phyloP scores from a whole-genome alignment of 164 flowering plant species.

The Aristolochia fimbriata region DNA sequence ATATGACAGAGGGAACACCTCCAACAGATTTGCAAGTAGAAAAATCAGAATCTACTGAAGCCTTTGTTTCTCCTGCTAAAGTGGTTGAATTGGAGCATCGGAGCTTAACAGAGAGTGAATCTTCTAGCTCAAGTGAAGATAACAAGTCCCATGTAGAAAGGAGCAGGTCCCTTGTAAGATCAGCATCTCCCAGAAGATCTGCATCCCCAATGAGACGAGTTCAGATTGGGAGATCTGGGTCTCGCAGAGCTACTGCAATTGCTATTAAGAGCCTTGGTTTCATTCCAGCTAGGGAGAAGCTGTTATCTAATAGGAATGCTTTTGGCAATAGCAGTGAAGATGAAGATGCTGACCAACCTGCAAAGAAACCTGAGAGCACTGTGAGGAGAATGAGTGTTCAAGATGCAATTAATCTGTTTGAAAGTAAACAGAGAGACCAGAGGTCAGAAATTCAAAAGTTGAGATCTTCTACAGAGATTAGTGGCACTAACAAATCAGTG shows the following conservation, averaged over 20 bases:
- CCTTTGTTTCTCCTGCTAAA: constrained; percentile 70
- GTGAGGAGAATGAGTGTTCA: constrained; percentile 67
- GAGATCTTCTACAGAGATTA: constrained; percentile 25
- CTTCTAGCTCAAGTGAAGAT: constrained; percentile 52
- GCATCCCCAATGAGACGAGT: constrained; percentile 90
- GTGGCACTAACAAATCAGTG: constrained; percentile 44
- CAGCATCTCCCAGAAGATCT: constrained; percentile 74
- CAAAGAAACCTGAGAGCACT: constrained; percentile 38
- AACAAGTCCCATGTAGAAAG: constrained; percentile 46
- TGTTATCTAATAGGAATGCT: constrained; percentile 28
- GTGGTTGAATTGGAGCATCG: constrained; percentile 59
- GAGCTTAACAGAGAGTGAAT: constrained; percentile 55
- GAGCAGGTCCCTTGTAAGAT: constrained; percentile 55
- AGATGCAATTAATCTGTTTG: constrained; percentile 83
- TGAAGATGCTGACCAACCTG: constrained; percentile 36
- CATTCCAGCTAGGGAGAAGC: constrained; percentile 51
- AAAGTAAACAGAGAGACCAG: constrained; percentile 71
- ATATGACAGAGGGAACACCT: constrained; percentile 11
- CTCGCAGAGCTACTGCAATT: constrained; percentile 60
- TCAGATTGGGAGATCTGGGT: constrained; percentile 74
- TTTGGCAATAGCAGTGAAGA: constrained; percentile 41
- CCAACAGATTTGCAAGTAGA: constrained; percentile 15
- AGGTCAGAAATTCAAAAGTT: constrained; percentile 31
- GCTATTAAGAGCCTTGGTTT: constrained; percentile 65
- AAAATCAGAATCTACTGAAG: constrained; percentile 28